Base-by-base conservation (phyloP, 129 eudicot species). In the Centrapalus pauciflorus region DNA sequence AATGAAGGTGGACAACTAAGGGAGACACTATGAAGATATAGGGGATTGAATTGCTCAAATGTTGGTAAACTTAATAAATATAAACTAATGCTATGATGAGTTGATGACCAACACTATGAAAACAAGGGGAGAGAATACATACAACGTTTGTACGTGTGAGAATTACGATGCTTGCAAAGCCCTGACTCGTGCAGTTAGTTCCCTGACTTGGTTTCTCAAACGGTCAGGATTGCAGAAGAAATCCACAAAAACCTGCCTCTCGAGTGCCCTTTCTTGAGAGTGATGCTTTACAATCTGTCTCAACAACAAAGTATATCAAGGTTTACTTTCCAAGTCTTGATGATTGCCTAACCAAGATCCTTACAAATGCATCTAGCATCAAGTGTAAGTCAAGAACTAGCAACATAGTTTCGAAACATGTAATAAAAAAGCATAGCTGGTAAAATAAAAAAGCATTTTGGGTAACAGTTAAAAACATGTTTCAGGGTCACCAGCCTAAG, bases 141-240 rank as follows among this genome's bases (percentile, higher is more conserved):
- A 64, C 26, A 4, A 1, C 26, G 40, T 26, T 55, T 37, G 66
- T 54, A 55, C 16, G 33, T 13, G 67, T n/a, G 40, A 11, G 9
- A 45, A 38, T 69, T 75, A 89, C 25, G 95, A 81, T 7, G 91
- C 89, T 74, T 92, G 98, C 80, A 89, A 57, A 3, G 96, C 96
- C 78, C 95, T 82, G 50, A 89, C 95, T 13, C 96, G 76, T 21
- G 91, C 92, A 0, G 95, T 83, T 35, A 93, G 69, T 66, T 89
- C 96, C 76, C 90, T 79, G 26, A 93, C 96, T 77, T 86, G 98
- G 68, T 76, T 86, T 75, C 80, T 88, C 77, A 93, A 56, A 26
- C 96, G 98, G 0, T 93, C 98, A 0, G 96, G 95, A 56, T 88
- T 81, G 80, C 92, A 83, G 77, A 93, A 93, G 76, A 93, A 93